Evolutionary conservation across 768 basidiomycete genomes (phyloP), one percentile per base, ranked within the genome.

Genomic region (Lactarius akahatsu): DNA sequence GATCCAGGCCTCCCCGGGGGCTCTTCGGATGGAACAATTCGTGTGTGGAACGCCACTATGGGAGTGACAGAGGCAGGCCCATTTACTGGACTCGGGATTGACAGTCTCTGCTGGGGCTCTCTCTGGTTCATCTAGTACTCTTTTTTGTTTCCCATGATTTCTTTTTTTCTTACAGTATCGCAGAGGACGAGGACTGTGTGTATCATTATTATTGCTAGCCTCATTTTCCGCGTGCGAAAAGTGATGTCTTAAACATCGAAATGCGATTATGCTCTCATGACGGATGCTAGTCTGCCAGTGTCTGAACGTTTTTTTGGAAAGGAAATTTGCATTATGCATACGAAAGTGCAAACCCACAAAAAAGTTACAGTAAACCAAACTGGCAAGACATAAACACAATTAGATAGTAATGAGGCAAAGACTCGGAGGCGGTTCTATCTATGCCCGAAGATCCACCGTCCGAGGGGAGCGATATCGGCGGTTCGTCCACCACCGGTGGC

Each of bases 381-480:
- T 40, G 5, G 36, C 30, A 41, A 56, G 11, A 62, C n/a, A 45
- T 41, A 56, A 41, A 28, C 28, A 50, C 3, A 10, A 36, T 56
- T 28, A 43, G 26, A 38, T 36, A 41, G 41, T 10, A 40, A 66
- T 50, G 41, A 23, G 11, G 26, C 8, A 28, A 26, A 3, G 34
- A 32, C 5, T 36, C 26, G 61, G 57, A 45, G 18, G 52, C 4
- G 52, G 55, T 41, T 55, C 59, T 63, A 80, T 58, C 63, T 63
- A 80, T 70, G 74, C 73, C 59, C 67, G 73, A 41, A 73, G 65
- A 65, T 72, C 73, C 50, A 73, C 69, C 41, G 69, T 59, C 57
- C 66, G 63, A 8, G 71, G n/a, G 34, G 9, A 64, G 65, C 2
- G 73, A 69, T 58, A 68, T 63, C 41, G 67, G 69, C 20, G 66